A percentile compares a stretch with the other conserved stretches of the same genome.
phyloP scores from a whole-genome alignment of 108 stramenopile genomes.

The Phaeodactylum tricornutum region DNA sequence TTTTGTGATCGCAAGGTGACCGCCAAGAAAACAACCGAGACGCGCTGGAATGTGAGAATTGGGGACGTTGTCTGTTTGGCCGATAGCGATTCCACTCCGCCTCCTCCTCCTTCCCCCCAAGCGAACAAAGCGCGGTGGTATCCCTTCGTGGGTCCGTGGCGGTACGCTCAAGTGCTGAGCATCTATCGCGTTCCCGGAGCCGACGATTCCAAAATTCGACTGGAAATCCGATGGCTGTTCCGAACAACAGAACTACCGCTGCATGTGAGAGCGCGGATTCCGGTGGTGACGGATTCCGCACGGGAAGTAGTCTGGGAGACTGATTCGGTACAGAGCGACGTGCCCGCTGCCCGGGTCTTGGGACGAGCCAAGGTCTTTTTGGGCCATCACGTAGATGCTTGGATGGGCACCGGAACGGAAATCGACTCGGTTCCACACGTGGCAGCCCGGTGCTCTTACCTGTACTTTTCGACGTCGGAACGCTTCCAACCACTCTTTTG shows the following conservation, averaged over 20 bases:
- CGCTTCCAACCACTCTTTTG: constrained; percentile 28
- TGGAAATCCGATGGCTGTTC: constrained; percentile 31
- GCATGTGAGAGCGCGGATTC: constrained; percentile 5
- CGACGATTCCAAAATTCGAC: too few species aligned
- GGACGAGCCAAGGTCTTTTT: constrained; percentile 24
- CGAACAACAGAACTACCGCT: constrained; percentile 16
- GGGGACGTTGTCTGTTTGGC: constrained; percentile 6
- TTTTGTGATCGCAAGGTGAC: too few species aligned
- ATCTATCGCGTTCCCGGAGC: constrained; percentile 2
- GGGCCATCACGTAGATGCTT: constrained; percentile 11
- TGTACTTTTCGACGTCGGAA: constrained; percentile 7
- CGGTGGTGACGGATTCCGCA: constrained; percentile 3
- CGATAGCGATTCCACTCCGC: not conserved
- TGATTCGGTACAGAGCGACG: constrained; percentile 16
- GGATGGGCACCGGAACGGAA: not conserved
- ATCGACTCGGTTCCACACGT: constrained; percentile 2
- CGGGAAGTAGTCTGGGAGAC: constrained; percentile 46
- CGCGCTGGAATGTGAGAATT: constrained; percentile 2
- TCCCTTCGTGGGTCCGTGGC: constrained; percentile 6
- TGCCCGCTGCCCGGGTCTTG: constrained; percentile 23
- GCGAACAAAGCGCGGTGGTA: not conserved
- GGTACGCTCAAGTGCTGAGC: not conserved
- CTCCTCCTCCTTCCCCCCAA: not conserved
- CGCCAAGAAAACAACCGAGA: too few species aligned
- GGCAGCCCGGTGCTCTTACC: constrained; percentile 20